Evolutionary conservation across 805 yeast genomes (phyloP).

Genomic region (Sungouiella blattae): DNA sequence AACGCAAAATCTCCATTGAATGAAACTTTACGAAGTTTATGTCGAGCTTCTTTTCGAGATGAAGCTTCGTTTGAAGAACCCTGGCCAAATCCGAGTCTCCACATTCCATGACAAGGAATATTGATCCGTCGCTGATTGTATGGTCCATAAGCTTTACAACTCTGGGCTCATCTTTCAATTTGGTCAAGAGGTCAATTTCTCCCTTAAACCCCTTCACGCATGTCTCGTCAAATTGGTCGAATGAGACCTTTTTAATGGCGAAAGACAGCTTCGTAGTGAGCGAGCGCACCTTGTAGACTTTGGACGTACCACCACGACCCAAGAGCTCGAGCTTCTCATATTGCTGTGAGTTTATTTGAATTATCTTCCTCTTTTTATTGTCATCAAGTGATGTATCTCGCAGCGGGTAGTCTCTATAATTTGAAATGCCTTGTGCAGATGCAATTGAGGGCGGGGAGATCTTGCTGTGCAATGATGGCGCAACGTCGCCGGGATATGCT

Average conservation of each 20-base stretch:
- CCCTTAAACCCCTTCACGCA: constrained; percentile 82
- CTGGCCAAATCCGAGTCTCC: constrained; percentile 90
- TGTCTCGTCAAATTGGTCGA: constrained; percentile 75
- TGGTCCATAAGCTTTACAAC: constrained; percentile 79
- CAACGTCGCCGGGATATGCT: neutral
- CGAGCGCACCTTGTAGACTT: constrained; percentile 75
- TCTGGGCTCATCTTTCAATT: constrained; percentile 54
- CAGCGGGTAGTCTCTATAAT: too few relatives aligned
- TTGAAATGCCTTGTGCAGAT: too few relatives aligned
- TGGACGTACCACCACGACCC: constrained; percentile 92
- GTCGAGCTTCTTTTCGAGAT: constrained; percentile 48
- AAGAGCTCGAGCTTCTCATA: constrained; percentile 75
- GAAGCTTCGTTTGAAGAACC: constrained; percentile 58
- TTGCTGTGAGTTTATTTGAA: constrained; percentile 49
- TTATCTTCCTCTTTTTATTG: constrained; percentile 25
- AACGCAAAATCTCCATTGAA: constrained; percentile 70
- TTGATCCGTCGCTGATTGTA: constrained; percentile 59
- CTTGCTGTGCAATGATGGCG: too few relatives aligned
- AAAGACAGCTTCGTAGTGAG: constrained; percentile 50
- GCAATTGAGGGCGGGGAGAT: too few relatives aligned
- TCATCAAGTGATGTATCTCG: too few relatives aligned
- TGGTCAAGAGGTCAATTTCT: constrained; percentile 72
- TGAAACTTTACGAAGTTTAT: constrained; percentile 76
- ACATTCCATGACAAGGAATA: constrained; percentile 86
- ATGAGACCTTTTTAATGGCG: constrained; percentile 79